These are phyloP conservation scores for Aspergillus sp. DNA, from an alignment of 2,329 filamentous ascomycete genomes.

Conservation along the genomic window DNA sequence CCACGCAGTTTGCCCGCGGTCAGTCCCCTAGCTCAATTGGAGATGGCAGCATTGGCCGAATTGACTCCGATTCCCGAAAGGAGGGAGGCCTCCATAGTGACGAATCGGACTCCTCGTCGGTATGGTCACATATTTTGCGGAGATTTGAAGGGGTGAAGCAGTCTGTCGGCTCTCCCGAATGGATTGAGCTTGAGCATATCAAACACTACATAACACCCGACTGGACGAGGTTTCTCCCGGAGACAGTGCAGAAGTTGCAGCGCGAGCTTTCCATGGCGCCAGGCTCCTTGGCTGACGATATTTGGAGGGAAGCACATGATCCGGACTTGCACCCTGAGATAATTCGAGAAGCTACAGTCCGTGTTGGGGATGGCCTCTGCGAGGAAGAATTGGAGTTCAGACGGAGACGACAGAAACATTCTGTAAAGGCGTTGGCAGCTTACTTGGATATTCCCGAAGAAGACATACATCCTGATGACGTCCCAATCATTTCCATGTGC, in stretches of 20 bases:
- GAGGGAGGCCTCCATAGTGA: constrained; percentile 11
- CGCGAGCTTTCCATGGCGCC: constrained; percentile 83
- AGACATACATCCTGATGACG: constrained; percentile 87
- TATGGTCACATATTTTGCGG: constrained; percentile 53
- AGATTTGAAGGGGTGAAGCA: constrained; percentile 43
- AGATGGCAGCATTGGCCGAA: constrained; percentile 7
- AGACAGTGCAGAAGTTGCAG: constrained; percentile 78
- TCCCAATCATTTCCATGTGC: constrained; percentile 90
- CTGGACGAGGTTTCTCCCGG: constrained; percentile 77
- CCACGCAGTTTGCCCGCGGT: constrained; percentile 15
- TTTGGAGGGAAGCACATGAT: constrained; percentile 90
- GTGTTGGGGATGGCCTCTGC: constrained; percentile 79
- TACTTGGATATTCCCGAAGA: constrained; percentile 77
- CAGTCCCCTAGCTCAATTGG: constrained; percentile 11
- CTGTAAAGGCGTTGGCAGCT: constrained; percentile 71
- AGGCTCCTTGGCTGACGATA: constrained; percentile 85
- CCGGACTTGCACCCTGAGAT: constrained; percentile 85
- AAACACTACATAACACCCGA: constrained; percentile 74
- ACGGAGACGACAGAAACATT: constrained; percentile 65
- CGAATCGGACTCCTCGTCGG: constrained; percentile 30
- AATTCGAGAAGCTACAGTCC: constrained; percentile 73
- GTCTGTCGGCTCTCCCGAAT: constrained; percentile 42
- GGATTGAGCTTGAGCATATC: constrained; percentile 54
- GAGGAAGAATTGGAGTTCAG: constrained; percentile 78
- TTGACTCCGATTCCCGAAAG: background rate